Base-by-base conservation (phyloP, 1,284 basidiomycete genomes). In the Phylloboletellus chloephorus region DNA sequence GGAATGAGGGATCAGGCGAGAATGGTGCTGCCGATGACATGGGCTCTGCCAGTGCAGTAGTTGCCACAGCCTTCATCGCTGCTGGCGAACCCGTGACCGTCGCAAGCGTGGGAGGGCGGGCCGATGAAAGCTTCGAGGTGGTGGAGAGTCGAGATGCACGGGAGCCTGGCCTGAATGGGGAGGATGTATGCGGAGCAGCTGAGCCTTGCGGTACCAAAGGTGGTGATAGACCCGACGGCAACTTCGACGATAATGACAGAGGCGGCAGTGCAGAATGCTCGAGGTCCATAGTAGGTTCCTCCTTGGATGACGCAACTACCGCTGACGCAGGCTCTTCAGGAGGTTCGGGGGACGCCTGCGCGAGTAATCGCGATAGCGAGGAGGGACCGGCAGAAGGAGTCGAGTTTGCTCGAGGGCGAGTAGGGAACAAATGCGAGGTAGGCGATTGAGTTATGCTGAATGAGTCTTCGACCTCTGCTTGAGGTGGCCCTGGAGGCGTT, bases 301-400 rank as follows among this genome's bases (percentile, higher is more conserved):
- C 38, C 26, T 51, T 48, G 20, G 61, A 52, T 13, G 58, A 52
- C 16, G 63, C 54, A 25, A 58, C 47, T 1, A 54, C 51, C 11
- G 66, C 67, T 9, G 65, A 48, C 11, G 52, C 24, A 3, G 31
- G 29, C 15, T 53, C 58, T 33, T 58, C 59, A 19, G 39, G 17
- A 20, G 41, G 50, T 38, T 78, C 76, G 8, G 65, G 54, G 5
- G 71, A 65, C 11, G 84, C 85, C 51, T 88, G 84, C 1, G 84
- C 85, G 17, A 88, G 67, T 5, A 88, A 65, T 24, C 81, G 74
- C 11, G 84, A 87, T 46, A 88, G 66, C 4, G 84, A 86, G 5
- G 84, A 87, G 1, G 79, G 83, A 5, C 83, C 78, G 4, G 77
- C 77, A 12, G 71, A 67, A 12, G 82, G 79, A 7, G 78, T 78